Conservation (phyloP, 805 yeast species). For the Phaffomyces thermotolerans region DNA sequence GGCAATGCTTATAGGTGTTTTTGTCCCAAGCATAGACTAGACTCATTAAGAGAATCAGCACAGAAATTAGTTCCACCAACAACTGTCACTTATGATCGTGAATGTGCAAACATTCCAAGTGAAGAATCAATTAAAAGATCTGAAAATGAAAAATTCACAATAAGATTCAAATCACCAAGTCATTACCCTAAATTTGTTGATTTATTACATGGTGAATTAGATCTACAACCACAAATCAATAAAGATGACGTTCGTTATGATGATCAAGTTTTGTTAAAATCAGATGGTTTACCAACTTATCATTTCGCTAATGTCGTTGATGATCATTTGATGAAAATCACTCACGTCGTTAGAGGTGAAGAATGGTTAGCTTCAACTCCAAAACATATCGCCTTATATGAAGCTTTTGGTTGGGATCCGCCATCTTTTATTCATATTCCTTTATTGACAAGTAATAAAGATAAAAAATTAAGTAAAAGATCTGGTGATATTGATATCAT, state of each 20-base stretch:
- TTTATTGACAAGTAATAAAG: slow-evolving; percentile 60
- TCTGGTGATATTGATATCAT: slow-evolving; percentile 73
- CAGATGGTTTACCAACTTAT: slow-evolving; percentile 94
- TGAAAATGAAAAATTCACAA: slow-evolving; percentile 36
- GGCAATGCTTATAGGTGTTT: slow-evolving; percentile 84
- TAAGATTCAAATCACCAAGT: slow-evolving; percentile 75
- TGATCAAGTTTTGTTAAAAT: slow-evolving; percentile 82
- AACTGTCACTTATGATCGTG: slow-evolving; percentile 84
- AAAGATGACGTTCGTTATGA: slow-evolving; percentile 68
- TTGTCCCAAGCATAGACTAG: slow-evolving; percentile 76
- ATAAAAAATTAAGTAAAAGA: slow-evolving; percentile 80
- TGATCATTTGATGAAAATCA: slow-evolving; percentile 86
- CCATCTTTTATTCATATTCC: slow-evolving; percentile 91
- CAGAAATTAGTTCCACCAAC: slow-evolving; percentile 76
- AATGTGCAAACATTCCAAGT: slow-evolving; percentile 45
- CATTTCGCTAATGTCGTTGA: slow-evolving; percentile 96
- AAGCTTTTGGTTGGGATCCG: slow-evolving; percentile 77
- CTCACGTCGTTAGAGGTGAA: slow-evolving; percentile 95
- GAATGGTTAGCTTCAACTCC: slow-evolving; percentile 98
- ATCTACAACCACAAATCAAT: slow-evolving; percentile 77
- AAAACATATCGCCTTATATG: slow-evolving; percentile 80
- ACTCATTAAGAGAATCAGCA: slow-evolving; percentile 63
- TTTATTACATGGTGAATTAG: slow-evolving; percentile 66
- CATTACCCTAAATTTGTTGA: slow-evolving; percentile 63
- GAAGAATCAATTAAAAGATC: slow-evolving; percentile 37